Conservation (phyloP, 306 rosid species). For the Sindora glabra region DNA sequence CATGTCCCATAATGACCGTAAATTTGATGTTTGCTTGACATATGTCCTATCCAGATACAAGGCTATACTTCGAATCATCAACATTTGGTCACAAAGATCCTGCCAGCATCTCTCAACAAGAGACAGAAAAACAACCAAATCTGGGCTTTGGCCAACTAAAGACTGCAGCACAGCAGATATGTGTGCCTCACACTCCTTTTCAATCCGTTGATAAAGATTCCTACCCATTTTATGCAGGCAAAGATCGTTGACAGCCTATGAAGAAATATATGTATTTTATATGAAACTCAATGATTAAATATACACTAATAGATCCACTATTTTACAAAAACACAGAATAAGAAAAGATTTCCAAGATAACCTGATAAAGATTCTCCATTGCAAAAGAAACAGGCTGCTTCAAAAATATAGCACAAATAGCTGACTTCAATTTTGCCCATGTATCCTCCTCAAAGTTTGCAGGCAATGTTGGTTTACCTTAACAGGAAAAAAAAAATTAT, state of each 20-base stretch:
- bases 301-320: neutral
- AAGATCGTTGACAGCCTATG: conserved; percentile 83
- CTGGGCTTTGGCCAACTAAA: conserved; percentile 97
- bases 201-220: conserved; percentile 88
- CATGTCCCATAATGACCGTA: conserved; percentile 98
- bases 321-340: neutral
- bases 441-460: conserved; percentile 85
- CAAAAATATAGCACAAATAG: conserved; percentile 88
- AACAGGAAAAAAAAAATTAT: conserved; percentile 11
- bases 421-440: conserved; percentile 90
- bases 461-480: conserved; percentile 78
- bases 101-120: conserved; percentile 97
- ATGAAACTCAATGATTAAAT: conserved; percentile 13
- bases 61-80: conserved; percentile 96
- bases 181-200: conserved; percentile 86
- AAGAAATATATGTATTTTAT: conserved; percentile 23
- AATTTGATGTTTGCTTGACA: conserved; percentile 80
- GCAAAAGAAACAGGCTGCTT: conserved; percentile 74
- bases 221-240: conserved; percentile 95
- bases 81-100: conserved; percentile 91
- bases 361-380: conserved; percentile 94
- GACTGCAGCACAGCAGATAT: conserved; percentile 78
- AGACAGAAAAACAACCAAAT: conserved; percentile 82
- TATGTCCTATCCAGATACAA: conserved; percentile 93
- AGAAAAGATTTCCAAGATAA: conserved; percentile 13